Conservation (phyloP, 495 filamentous ascomycete species). For the Penicillium dipodomyicola region DNA sequence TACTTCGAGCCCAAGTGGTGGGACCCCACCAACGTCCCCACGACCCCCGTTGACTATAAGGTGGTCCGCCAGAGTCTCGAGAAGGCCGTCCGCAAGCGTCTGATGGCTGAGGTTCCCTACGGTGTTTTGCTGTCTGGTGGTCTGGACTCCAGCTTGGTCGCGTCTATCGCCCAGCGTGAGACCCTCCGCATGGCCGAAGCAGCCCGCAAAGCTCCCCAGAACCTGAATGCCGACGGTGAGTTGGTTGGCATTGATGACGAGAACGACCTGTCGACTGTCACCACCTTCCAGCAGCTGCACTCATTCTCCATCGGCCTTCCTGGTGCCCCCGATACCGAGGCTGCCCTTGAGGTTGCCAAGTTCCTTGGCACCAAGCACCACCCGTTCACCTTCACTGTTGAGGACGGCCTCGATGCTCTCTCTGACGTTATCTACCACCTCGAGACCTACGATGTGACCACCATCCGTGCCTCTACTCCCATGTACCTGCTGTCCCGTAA, state of each 20-base stretch:
- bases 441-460: constrained; percentile 97
- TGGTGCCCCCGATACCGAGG: constrained; percentile 83
- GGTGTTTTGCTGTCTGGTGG: constrained; percentile 94
- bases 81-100: constrained; percentile 86
- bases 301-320: constrained; percentile 97
- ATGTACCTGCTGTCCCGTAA: constrained; percentile 98
- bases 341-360: constrained; percentile 84
- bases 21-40: constrained; percentile 74
- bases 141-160: constrained; percentile 91
- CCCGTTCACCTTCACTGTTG: constrained; percentile 94
- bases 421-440: constrained; percentile 97
- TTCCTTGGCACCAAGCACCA: constrained; percentile 98
- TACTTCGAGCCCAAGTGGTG: constrained; percentile 95
- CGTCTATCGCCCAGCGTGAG: constrained; percentile 92
- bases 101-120: constrained; percentile 99
- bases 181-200: constrained; percentile 70
- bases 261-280: constrained; percentile 84
- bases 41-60: constrained; percentile 78
- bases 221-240: constrained; percentile 51
- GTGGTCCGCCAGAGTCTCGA: constrained; percentile 76
- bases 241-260: constrained; percentile 93
- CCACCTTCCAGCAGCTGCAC: constrained; percentile 89
- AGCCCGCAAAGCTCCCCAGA: constrained; percentile 37
- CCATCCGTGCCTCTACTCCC: constrained; percentile 95
- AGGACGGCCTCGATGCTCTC: constrained; percentile 93